Conservation (phyloP, 2,329 filamentous ascomycete species). For the Gyromitra esculenta region DNA sequence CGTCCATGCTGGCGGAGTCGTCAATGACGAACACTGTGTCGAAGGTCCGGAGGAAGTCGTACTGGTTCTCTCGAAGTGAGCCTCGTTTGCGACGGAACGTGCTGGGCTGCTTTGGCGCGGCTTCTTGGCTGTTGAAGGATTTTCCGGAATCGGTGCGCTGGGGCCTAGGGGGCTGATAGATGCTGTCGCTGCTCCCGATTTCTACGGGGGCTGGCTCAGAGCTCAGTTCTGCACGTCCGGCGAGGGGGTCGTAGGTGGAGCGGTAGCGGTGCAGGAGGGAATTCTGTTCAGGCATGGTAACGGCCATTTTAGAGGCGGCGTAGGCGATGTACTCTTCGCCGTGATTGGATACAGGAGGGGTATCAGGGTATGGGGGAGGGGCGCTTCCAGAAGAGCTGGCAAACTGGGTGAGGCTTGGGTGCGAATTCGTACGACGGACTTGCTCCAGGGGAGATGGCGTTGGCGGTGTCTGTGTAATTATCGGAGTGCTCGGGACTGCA, state of each 20-base stretch:
- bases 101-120: background rate
- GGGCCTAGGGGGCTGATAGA: constrained; percentile 16
- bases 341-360: constrained; percentile 22
- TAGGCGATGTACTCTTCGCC: constrained; percentile 47
- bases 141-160: constrained; percentile 29
- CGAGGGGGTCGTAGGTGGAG: constrained; percentile 29
- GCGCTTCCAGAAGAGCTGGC: constrained; percentile 1
- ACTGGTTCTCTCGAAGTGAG: constrained; percentile 48
- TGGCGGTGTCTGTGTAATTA: constrained; percentile 50
- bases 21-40: constrained; percentile 55
- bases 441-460: constrained; percentile 52
- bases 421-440: constrained; percentile 41
- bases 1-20: constrained; percentile 57
- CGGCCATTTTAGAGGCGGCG: constrained; percentile 28
- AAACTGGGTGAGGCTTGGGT: constrained; percentile 15
- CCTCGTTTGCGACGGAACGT: background rate
- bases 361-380: constrained; percentile 46
- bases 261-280: constrained; percentile 38
- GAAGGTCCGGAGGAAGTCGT: constrained; percentile 51
- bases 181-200: constrained; percentile 46
- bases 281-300: constrained; percentile 22
- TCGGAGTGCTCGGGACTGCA: constrained; percentile 36
- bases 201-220: constrained; percentile 44
- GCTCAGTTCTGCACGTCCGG: constrained; percentile 27
- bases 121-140: constrained; percentile 25